Evolutionary conservation across 768 basidiomycete species (phyloP).

Genomic region (Termitomyces sp.): DNA sequence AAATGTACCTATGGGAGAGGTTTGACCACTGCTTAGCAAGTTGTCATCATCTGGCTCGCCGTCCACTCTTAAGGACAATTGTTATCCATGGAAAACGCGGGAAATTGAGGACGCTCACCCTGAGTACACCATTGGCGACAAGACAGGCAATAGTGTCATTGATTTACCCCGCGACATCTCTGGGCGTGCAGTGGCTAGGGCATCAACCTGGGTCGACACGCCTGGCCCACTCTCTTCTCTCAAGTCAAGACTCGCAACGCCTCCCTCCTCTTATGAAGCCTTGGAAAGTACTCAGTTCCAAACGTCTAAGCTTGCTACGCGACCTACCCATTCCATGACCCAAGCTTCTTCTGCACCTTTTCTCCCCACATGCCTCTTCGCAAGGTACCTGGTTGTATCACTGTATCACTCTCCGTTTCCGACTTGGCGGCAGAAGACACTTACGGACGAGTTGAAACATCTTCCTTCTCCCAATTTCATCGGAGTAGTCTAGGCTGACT

Average conservation of each 20-base stretch:
- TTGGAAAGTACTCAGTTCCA: constrained; percentile 7
- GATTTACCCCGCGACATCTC: constrained; percentile 9
- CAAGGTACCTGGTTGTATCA: constrained; percentile 22
- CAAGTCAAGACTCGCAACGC: constrained; percentile 19
- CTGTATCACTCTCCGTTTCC: constrained; percentile 43
- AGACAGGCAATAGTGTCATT: constrained; percentile 30
- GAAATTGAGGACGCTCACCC: constrained; percentile 19
- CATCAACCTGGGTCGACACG: not conserved
- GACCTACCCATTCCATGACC: constrained; percentile 47
- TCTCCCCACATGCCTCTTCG: constrained; percentile 43
- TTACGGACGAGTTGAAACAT: constrained; percentile 84
- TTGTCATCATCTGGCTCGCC: constrained; percentile 54
- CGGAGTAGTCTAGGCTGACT: constrained; percentile 81
- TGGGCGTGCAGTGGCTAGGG: constrained; percentile 11
- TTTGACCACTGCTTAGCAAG: constrained; percentile 75
- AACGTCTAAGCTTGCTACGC: not conserved
- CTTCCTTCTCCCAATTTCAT: constrained; percentile 87
- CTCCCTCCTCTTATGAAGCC: constrained; percentile 26
- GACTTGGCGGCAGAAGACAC: constrained; percentile 33
- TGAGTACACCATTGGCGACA: constrained; percentile 30
- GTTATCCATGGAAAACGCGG: not conserved
- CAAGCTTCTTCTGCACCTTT: constrained; percentile 42
- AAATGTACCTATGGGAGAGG: constrained; percentile 65
- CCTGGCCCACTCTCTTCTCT: constrained; percentile 6
- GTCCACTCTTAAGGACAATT: constrained; percentile 2